Percentiles rank a stretch among this genome's conserved stretches.
Conservation (phyloP, 2,329 filamentous ascomycete species). For the Fusarium torreyae region DNA sequence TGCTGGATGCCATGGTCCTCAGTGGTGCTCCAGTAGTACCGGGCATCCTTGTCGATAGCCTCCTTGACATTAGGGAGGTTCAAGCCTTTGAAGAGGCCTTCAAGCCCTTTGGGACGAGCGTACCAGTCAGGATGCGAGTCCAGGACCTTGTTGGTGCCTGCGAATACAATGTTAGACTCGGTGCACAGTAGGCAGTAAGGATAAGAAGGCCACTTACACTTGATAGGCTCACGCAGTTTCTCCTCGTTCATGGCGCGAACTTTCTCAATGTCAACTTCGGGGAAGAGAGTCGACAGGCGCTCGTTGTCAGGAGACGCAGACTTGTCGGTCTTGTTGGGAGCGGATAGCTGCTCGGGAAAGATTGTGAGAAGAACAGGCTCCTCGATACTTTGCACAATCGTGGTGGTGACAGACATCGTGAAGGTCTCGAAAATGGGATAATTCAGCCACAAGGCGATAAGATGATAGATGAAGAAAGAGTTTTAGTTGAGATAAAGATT, state of each 20-base stretch:
- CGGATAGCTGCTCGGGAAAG: not conserved
- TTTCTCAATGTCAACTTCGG: not conserved
- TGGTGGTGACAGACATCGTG: constrained; percentile 1
- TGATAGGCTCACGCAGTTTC: not conserved
- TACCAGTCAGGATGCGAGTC: not conserved
- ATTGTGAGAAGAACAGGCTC: not conserved
- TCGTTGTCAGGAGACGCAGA: not conserved
- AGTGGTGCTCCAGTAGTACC: constrained; percentile 8
- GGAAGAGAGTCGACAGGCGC: not conserved
- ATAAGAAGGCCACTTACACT: constrained; percentile 1
- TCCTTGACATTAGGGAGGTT: constrained; percentile 6
- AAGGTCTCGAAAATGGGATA: not conserved
- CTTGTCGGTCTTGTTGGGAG: not conserved
- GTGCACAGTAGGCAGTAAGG: not conserved
- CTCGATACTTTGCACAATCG: not conserved
- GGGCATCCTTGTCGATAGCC: not conserved
- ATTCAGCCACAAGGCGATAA: not conserved
- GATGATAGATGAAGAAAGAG: not conserved
- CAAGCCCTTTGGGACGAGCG: not conserved
- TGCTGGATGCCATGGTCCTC: not conserved
- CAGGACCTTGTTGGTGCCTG: not conserved
- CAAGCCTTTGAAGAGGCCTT: constrained; percentile 6
- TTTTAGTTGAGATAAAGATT: not conserved
- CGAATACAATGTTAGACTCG: not conserved
- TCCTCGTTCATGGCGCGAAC: not conserved